Conservation (phyloP, 352 stramenopile species). For the Thalassiosira hispida region DNA sequence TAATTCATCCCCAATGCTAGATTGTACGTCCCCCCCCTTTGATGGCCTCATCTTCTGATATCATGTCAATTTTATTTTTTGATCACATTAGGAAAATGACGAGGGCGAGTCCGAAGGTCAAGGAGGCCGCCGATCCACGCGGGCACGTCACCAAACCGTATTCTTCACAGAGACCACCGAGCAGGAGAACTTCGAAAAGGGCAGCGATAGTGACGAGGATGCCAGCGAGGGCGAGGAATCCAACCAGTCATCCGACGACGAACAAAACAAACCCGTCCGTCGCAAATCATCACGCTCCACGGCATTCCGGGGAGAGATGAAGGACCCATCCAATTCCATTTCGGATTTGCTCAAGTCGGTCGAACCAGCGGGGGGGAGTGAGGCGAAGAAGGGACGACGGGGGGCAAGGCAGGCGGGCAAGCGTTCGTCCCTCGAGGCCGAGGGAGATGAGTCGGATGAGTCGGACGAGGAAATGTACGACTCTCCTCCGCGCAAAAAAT, state of each 20-base stretch:
- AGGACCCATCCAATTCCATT: slow-evolving; percentile 55
- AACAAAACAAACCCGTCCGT: slow-evolving; percentile 4
- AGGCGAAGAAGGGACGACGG: slow-evolving; percentile 14
- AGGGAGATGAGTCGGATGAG: background rate
- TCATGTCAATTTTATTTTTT: background rate
- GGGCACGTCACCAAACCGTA: slow-evolving; percentile 19
- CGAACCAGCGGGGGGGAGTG: background rate
- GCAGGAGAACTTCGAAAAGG: slow-evolving; percentile 13
- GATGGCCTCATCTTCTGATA: background rate
- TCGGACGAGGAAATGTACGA: background rate
- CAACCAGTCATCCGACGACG: slow-evolving; percentile 7
- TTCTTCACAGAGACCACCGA: slow-evolving; percentile 24
- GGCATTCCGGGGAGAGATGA: slow-evolving; percentile 53
- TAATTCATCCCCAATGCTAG: background rate
- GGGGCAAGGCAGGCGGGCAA: background rate
- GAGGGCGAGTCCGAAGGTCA: background rate
- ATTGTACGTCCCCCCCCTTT: background rate
- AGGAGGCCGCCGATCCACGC: slow-evolving; percentile 22
- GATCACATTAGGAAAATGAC: slow-evolving; percentile 6
- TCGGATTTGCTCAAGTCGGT: slow-evolving; percentile 51
- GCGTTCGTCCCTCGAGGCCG: slow-evolving; percentile 9
- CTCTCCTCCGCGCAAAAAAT: slow-evolving; percentile 4
- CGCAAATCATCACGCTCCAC: slow-evolving; percentile 50
- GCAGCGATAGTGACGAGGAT: slow-evolving; percentile 21
- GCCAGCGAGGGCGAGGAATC: slow-evolving; percentile 21